These are phyloP conservation scores for Astrocystis sublimbata DNA, from an alignment of 495 filamentous ascomycete genomes.

Conservation along the genomic window DNA sequence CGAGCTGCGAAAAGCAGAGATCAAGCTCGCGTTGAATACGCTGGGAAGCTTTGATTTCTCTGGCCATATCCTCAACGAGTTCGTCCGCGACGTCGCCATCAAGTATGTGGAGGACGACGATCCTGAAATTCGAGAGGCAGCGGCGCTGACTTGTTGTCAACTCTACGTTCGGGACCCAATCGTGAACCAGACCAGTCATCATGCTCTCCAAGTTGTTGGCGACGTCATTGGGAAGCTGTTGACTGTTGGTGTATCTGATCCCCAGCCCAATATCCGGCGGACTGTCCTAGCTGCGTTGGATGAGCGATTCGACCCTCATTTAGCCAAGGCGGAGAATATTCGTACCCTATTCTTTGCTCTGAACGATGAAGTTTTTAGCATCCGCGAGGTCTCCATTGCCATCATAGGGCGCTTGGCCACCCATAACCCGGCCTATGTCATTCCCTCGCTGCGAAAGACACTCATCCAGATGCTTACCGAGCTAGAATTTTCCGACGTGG, in stretches of 20 bases:
- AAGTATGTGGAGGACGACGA: constrained; percentile 97
- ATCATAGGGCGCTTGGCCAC: constrained; percentile 92
- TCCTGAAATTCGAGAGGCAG: constrained; percentile 87
- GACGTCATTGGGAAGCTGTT: constrained; percentile 96
- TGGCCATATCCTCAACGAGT: constrained; percentile 92
- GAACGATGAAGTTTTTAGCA: constrained; percentile 91
- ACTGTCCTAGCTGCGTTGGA: constrained; percentile 88
- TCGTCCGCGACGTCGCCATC: constrained; percentile 96
- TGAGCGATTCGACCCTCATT: constrained; percentile 89
- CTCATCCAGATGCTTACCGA: constrained; percentile 95
- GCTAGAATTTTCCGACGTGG: constrained; percentile 90
- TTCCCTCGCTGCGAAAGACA: constrained; percentile 88
- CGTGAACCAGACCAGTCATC: constrained; percentile 93
- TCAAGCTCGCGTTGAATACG: constrained; percentile 88
- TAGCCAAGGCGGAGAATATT: constrained; percentile 94
- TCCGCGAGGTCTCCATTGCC: constrained; percentile 89
- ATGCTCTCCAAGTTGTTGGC: constrained; percentile 93
- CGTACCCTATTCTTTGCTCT: constrained; percentile 91
- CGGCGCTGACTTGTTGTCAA: constrained; percentile 95
- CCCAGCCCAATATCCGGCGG: constrained; percentile 81
- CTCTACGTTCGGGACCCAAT: constrained; percentile 95
- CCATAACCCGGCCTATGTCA: constrained; percentile 95
- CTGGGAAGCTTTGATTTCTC: constrained; percentile 96
- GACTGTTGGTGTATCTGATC: constrained; percentile 90
- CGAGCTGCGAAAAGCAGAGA: constrained; percentile 80